Conservation (phyloP, 257 asterid genomes). For the Petrea volubilis region DNA sequence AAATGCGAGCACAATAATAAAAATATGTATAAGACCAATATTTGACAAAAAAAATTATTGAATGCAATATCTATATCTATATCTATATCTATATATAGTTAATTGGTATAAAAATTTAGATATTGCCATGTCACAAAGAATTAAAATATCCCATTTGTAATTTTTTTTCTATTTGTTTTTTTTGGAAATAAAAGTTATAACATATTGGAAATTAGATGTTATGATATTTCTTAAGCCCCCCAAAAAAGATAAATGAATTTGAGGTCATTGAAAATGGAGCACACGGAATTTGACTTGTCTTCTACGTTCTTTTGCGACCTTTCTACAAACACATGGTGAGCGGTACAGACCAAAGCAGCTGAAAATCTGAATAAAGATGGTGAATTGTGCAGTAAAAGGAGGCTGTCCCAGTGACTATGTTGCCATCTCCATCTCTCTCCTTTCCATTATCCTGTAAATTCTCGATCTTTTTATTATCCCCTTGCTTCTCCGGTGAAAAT, state of each 20-base stretch:
- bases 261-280: constrained; percentile 11
- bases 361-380: constrained; percentile 54
- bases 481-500: background rate
- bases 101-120: too few species aligned
- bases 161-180: too few species aligned
- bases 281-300: constrained; percentile 25
- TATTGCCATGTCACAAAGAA: too few species aligned
- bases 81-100: too few species aligned
- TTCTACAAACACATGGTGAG: constrained; percentile 34
- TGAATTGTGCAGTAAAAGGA: constrained; percentile 66
- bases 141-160: too few species aligned
- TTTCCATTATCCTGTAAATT: constrained; percentile 58
- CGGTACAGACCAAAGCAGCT: constrained; percentile 30
- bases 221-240: background rate
- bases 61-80: too few species aligned
- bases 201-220: background rate
- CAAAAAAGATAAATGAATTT: background rate
- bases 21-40: too few species aligned
- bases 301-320: constrained; percentile 15
- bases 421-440: constrained; percentile 60
- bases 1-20: too few species aligned
- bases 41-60: too few species aligned
- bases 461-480: constrained; percentile 3
- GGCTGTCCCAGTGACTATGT: constrained; percentile 86
- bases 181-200: background rate